Percentiles rank a stretch among this genome's conserved stretches.
These are phyloP conservation scores for Citrus inodora DNA, from an alignment of 345 rosid species.

Conservation along the genomic window DNA sequence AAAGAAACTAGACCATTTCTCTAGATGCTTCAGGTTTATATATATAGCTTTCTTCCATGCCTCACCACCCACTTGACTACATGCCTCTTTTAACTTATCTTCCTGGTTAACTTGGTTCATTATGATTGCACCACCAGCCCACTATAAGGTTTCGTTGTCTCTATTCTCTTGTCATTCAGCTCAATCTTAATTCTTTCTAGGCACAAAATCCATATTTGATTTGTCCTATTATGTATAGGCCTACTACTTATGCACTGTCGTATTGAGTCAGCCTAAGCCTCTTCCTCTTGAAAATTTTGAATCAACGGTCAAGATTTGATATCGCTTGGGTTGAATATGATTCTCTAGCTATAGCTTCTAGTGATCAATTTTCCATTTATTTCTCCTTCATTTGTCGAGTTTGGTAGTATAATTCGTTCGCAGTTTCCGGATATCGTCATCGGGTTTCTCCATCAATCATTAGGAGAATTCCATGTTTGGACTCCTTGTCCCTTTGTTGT, in stretches of 20 bases:
- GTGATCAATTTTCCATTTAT: not conserved
- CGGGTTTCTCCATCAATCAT: slow-evolving; percentile 37
- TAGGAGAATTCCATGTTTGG: slow-evolving; percentile 25
- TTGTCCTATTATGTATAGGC: slow-evolving; percentile 2
- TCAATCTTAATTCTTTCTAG: slow-evolving; percentile 23
- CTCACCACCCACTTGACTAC: slow-evolving; percentile 5
- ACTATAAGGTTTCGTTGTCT: slow-evolving; percentile 26
- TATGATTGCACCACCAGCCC: slow-evolving; percentile 21
- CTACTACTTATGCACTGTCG: not conserved
- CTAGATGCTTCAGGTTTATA: slow-evolving; percentile 3
- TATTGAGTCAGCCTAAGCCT: slow-evolving; percentile 3
- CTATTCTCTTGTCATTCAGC: slow-evolving; percentile 29
- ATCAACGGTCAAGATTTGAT: not conserved
- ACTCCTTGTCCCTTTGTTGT: slow-evolving; percentile 26
- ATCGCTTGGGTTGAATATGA: slow-evolving; percentile 5
- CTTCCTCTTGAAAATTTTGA: not conserved
- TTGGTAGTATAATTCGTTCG: slow-evolving; percentile 1
- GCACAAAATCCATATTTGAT: slow-evolving; percentile 13
- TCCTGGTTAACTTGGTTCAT: slow-evolving; percentile 17
- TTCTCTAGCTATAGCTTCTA: not conserved
- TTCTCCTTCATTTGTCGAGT: not conserved
- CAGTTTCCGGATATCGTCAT: slow-evolving; percentile 5
- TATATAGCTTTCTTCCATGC: not conserved
- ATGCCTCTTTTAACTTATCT: slow-evolving; percentile 1
- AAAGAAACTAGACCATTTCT: slow-evolving; percentile 23